A percentile compares a stretch with the other conserved stretches of the same genome.
Evolutionary conservation across 345 rosid genomes (phyloP).

Genomic region (Linum lewisii): DNA sequence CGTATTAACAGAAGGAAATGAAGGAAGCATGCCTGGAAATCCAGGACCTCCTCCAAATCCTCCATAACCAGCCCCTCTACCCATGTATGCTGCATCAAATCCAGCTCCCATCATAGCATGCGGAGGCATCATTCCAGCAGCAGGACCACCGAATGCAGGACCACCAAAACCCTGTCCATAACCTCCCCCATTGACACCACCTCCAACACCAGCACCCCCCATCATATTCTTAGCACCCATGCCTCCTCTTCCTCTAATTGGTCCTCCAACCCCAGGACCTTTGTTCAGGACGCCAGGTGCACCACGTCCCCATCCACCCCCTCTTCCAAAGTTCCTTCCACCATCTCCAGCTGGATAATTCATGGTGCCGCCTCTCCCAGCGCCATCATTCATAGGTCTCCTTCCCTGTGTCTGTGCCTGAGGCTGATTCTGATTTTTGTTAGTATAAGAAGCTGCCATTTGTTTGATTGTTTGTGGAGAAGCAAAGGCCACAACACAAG

Average conservation of each 20-base stretch:
- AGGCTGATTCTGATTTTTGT: conserved; percentile 54
- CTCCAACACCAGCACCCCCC: conserved; percentile 34
- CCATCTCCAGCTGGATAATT: conserved; percentile 63
- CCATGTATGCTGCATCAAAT: conserved; percentile 75
- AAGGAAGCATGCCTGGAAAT: conserved; percentile 72
- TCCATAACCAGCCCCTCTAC: conserved; percentile 68
- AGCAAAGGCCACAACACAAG: conserved; percentile 84
- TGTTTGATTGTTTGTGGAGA: conserved; percentile 73
- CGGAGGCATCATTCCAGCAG: conserved; percentile 66
- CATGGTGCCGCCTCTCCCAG: conserved; percentile 56
- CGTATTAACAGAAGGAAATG: conserved; percentile 61
- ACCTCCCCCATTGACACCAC: conserved; percentile 42
- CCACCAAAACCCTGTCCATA: conserved; percentile 67
- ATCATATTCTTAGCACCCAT: conserved; percentile 49
- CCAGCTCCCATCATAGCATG: conserved; percentile 72
- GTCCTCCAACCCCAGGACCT: conserved; percentile 56
- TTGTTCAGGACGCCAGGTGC: conserved; percentile 52
- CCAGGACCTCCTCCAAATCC: conserved; percentile 57
- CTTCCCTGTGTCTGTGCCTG: conserved; percentile 58
- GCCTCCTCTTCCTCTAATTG: conserved; percentile 55
- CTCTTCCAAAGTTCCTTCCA: conserved; percentile 69
- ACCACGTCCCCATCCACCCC: conserved; percentile 70
- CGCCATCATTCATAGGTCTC: conserved; percentile 57
- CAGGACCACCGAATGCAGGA: conserved; percentile 57
- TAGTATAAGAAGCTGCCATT: conserved; percentile 64